Conservation (phyloP, 192 early-diverging fungal species). For the Lobosporangium transversale region DNA sequence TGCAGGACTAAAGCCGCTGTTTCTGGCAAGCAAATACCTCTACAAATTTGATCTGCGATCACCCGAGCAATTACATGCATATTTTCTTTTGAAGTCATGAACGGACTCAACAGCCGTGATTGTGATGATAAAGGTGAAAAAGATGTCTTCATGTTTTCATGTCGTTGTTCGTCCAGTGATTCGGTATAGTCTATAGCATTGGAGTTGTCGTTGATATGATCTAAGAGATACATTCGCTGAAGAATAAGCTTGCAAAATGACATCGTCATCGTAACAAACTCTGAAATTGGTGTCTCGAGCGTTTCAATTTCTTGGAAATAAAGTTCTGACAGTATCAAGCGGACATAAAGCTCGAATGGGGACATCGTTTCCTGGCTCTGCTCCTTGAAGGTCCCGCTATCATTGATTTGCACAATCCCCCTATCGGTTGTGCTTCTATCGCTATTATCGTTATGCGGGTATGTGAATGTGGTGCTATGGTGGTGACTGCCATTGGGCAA, state of each 20-base stretch:
- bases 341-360: slow-evolving; percentile 23
- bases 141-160: neutral
- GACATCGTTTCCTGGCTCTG: slow-evolving; percentile 11
- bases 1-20: slow-evolving; percentile 35
- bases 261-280: slow-evolving; percentile 2
- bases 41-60: slow-evolving; percentile 41
- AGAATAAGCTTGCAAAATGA: slow-evolving; percentile 15
- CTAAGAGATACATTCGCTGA: slow-evolving; percentile 31
- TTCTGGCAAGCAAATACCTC: slow-evolving; percentile 36
- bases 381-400: too few species aligned
- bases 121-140: neutral
- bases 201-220: neutral
- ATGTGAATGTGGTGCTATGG: neutral
- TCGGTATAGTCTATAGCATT: neutral
- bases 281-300: neutral
- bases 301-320: slow-evolving; percentile 8
- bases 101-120: slow-evolving; percentile 18
- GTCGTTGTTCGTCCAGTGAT: neutral
- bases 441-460: neutral
- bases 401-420: too few species aligned
- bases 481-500: neutral
- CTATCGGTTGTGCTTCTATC: neutral
- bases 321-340: slow-evolving; percentile 22
- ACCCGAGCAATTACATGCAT: slow-evolving; percentile 35
- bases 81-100: slow-evolving; percentile 12